These are phyloP conservation scores for Syzygium malaccense DNA, from an alignment of 441 rosid species.

Conservation along the genomic window DNA sequence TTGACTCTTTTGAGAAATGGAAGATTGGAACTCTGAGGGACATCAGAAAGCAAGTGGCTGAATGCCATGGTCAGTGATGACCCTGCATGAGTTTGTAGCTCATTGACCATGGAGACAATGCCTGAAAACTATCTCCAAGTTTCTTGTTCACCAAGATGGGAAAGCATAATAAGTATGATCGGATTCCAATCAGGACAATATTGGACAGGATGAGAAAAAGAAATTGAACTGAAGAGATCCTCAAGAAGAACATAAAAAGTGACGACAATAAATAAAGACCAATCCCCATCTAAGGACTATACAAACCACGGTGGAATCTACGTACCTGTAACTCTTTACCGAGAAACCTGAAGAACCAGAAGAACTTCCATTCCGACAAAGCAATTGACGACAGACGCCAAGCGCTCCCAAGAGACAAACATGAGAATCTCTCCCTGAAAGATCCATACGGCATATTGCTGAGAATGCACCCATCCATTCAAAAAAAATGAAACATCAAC, in stretches of 20 bases:
- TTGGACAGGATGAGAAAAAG: background rate
- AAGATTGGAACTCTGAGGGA: background rate
- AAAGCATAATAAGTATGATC: background rate
- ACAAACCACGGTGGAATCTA: background rate
- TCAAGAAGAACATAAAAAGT: background rate
- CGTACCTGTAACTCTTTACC: background rate
- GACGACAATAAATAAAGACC: background rate
- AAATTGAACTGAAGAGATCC: background rate
- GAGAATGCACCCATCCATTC: background rate
- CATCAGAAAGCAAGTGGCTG: background rate
- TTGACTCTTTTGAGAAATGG: background rate
- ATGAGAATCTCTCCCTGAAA: background rate
- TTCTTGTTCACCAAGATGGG: background rate
- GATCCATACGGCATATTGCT: background rate
- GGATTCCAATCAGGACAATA: background rate
- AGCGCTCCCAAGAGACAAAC: background rate
- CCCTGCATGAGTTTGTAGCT: background rate
- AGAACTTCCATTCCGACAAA: background rate
- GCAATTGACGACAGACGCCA: background rate
- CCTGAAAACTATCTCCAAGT: background rate
- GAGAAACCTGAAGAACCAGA: background rate
- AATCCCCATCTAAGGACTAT: background rate
- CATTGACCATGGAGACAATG: background rate
- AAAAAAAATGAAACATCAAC: background rate
- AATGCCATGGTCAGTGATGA: background rate